phyloP scores from a whole-genome alignment of 768 basidiomycete genomes.

The Russula vinacea region DNA sequence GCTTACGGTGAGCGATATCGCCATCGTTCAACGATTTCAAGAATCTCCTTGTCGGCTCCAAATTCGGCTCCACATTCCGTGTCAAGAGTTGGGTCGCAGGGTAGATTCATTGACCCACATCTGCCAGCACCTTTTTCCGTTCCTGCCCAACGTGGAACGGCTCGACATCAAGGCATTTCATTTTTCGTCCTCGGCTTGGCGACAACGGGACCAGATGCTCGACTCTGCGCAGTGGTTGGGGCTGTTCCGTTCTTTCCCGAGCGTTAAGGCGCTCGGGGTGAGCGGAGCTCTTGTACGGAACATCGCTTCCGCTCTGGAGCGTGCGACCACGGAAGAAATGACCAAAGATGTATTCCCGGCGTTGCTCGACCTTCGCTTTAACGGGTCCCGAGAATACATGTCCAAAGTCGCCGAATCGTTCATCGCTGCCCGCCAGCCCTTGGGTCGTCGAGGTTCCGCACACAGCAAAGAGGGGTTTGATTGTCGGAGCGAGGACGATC shows the following conservation, averaged over 20 bases:
- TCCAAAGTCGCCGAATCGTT: neutral
- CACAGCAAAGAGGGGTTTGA: neutral
- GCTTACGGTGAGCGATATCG: neutral
- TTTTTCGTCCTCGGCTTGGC: neutral
- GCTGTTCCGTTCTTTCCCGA: neutral
- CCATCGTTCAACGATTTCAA: neutral
- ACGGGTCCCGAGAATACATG: neutral
- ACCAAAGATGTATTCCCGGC: neutral
- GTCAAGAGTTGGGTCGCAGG: slow-evolving; percentile 6
- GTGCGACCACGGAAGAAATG: neutral
- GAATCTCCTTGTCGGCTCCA: neutral
- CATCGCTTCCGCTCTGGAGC: slow-evolving; percentile 3
- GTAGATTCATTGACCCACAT: neutral
- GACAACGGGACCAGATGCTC: neutral
- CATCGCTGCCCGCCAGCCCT: neutral
- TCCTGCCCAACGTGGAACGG: neutral
- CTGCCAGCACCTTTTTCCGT: neutral
- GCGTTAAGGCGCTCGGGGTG: slow-evolving; percentile 1
- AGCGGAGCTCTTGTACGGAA: neutral
- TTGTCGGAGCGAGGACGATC: neutral
- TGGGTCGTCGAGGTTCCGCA: neutral
- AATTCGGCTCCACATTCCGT: neutral
- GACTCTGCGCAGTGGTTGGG: slow-evolving; percentile 3
- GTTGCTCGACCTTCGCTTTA: neutral
- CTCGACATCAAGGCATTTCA: neutral